These are phyloP conservation scores for Lathyrus sativus DNA, from an alignment of 306 rosid species.

Conservation along the genomic window DNA sequence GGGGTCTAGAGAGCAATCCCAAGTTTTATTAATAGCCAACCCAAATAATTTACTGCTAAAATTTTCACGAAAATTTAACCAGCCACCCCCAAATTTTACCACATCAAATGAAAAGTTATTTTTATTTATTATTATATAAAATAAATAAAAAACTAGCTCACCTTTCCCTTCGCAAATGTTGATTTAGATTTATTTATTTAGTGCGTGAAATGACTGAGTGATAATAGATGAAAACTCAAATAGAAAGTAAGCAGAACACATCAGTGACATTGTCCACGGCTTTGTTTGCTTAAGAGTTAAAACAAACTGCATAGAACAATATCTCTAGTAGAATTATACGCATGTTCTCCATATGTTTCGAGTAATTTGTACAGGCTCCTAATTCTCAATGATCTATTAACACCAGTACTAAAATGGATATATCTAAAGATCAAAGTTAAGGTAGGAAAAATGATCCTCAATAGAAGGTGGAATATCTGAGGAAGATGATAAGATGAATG, in stretches of 20 bases:
- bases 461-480: constrained; percentile 35
- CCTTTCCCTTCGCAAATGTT: no score
- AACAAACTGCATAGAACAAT: constrained; percentile 24
- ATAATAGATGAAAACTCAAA: neutral
- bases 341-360: constrained; percentile 40
- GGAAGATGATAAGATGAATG: constrained; percentile 39
- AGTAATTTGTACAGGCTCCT: constrained; percentile 60
- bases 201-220: neutral
- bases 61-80: no score
- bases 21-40: no score
- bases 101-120: no score
- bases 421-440: constrained; percentile 51
- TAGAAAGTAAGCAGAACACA: constrained; percentile 3
- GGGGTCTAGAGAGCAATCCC: no score
- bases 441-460: constrained; percentile 36
- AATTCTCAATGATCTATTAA: constrained; percentile 38
- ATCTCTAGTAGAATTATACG: constrained; percentile 17
- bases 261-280: neutral
- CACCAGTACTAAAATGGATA: constrained; percentile 36
- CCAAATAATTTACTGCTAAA: no score
- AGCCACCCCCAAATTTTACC: no score
- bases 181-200: neutral
- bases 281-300: neutral
- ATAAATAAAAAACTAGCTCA: no score
- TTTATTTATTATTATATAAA: no score